Conservation (phyloP, 441 rosid genomes). For the Aquilaria agallochum region DNA sequence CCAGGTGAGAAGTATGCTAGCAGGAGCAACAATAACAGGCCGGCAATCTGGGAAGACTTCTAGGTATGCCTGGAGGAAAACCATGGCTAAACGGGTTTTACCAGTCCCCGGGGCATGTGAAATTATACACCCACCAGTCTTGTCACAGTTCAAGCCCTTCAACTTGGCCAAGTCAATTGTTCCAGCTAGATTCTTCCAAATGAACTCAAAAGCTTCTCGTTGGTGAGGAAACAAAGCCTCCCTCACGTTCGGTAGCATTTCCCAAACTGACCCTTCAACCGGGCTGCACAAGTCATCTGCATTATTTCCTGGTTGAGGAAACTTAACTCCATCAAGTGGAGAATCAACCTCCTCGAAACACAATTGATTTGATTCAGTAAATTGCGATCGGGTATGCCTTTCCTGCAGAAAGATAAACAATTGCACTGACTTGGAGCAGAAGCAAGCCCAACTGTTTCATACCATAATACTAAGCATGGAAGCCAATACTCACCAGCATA, state of each 20-base stretch:
- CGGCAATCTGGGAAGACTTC: constrained; percentile 3
- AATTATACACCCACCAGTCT: constrained; percentile 63
- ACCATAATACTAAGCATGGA: not conserved
- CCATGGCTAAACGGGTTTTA: constrained; percentile 45
- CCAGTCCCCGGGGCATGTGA: constrained; percentile 93
- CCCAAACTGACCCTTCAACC: constrained; percentile 69
- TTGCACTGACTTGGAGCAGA: not conserved
- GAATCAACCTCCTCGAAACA: constrained; percentile 10
- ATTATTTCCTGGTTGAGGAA: constrained; percentile 12
- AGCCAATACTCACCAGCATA: constrained; percentile 34
- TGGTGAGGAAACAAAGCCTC: constrained; percentile 60
- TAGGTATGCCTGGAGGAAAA: constrained; percentile 15
- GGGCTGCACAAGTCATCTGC: not conserved
- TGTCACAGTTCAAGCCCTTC: constrained; percentile 21
- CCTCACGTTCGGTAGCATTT: constrained; percentile 49
- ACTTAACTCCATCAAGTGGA: constrained; percentile 22
- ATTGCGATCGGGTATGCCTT: constrained; percentile 7
- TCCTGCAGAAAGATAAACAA: constrained; percentile 18
- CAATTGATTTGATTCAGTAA: not conserved
- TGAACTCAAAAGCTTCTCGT: constrained; percentile 71
- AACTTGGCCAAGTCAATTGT: constrained; percentile 48
- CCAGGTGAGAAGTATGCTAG: constrained; percentile 54
- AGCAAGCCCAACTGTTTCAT: not conserved
- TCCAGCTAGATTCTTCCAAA: constrained; percentile 80
- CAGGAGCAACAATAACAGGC: constrained; percentile 48